Base-by-base conservation (phyloP, 2,329 filamentous ascomycete genomes). In the Xylariaceae sp. region DNA sequence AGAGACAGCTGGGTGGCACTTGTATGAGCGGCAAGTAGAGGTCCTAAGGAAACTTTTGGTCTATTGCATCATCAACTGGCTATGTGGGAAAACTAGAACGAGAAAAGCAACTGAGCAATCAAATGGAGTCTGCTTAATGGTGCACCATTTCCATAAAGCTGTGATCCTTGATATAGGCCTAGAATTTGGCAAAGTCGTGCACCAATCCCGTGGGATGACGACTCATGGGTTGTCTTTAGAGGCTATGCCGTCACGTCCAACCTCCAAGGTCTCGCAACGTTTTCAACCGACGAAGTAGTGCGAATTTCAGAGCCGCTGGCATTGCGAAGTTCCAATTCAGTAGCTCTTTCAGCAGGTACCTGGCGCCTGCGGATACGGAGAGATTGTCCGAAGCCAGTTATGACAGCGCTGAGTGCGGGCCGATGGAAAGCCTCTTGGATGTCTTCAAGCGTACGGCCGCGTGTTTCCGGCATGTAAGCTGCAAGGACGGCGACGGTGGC, bases 401-500 rank as follows among this genome's bases (percentile, higher is more conserved):
- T 49, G 23, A 48, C 19, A 11, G n/a, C 21, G 16, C 51, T 37
- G 21, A 55, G 39, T 5, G 52, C n/a, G 16, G 69, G 69, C 5
- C 58, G 59, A 28, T 75, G 73, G 54, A 82, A 82, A 0, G 77
- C 76, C 11, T 75, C 71, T 47, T 82, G 76, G 44, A 82, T 83
- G 39, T 76, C 73, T 47, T 82, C 79, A n/a, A 84, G 71, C 0
- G 75, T 75, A 9, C 72, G 67, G 0, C 80, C 80, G 21, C 77
- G 73, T 0, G 80, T 83, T 64, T 83, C 81, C 1, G 77, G 78
- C 80, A 83, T 83, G 43, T 73, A 80, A 0, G 74, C 46, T 1
- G 72, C 67, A 21, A 75, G 73, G 0, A 80, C 72, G 8, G 68
- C 40, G 1, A 74, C 72, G 0, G 77, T 79, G 23, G 72, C 61